Conservation (phyloP, 2,329 filamentous ascomycete species). For the Cadophora sp. region DNA sequence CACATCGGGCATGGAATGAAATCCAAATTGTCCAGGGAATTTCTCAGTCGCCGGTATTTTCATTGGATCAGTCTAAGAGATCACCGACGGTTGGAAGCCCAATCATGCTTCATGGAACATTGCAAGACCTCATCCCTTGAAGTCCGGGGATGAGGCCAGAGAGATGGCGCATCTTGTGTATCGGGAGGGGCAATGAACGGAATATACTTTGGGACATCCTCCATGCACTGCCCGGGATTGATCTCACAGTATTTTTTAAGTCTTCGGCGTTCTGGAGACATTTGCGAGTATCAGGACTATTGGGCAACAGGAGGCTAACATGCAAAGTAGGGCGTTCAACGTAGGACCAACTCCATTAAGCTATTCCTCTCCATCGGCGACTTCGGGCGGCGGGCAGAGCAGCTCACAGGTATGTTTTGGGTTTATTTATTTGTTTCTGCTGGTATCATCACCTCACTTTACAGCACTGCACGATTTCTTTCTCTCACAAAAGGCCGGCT, state of each 20-base stretch:
- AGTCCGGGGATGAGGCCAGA: constrained; percentile 11
- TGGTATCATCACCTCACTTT: background rate
- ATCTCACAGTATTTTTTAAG: background rate
- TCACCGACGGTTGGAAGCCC: constrained; percentile 10
- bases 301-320: constrained; percentile 35
- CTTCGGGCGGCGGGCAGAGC: constrained; percentile 65
- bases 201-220: background rate
- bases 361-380: constrained; percentile 68
- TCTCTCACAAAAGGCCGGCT: background rate
- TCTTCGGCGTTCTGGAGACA: constrained; percentile 5
- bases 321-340: constrained; percentile 41
- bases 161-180: constrained; percentile 11
- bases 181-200: constrained; percentile 2
- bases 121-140: constrained; percentile 2
- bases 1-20: background rate
- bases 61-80: background rate
- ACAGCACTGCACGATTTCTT: constrained; percentile 20
- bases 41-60: background rate
- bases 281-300: background rate
- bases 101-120: background rate
- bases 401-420: constrained; percentile 61
- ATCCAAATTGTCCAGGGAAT: background rate
- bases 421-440: constrained; percentile 21
- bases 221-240: background rate
- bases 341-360: constrained; percentile 50